A percentile compares a stretch with the other conserved stretches of the same genome.
These are phyloP conservation scores for Monocercomonoides exilis DNA, from an alignment of 78 protist genomes.

Conservation along the genomic window DNA sequence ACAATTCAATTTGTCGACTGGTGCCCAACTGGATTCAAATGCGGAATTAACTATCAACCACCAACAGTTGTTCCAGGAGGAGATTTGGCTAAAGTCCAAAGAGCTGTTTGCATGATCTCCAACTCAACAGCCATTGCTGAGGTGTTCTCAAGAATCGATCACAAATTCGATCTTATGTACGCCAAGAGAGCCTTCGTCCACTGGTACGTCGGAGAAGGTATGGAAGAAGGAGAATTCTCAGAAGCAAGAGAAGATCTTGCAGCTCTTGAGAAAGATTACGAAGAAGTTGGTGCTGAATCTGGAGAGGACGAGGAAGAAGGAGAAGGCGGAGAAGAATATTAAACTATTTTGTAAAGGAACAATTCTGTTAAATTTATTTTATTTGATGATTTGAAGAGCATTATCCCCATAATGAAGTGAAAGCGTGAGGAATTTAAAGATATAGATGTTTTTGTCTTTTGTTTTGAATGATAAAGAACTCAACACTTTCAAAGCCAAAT, in stretches of 20 bases:
- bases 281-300: conserved; percentile 81
- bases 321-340: conserved; percentile 46
- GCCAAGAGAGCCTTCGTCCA: conserved; percentile 97
- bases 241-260: conserved; percentile 93
- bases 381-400: too few species aligned
- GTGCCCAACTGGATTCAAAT: conserved; percentile 95
- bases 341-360: too few species aligned
- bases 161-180: conserved; percentile 91
- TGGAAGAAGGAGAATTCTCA: conserved; percentile 98
- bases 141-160: conserved; percentile 82
- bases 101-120: conserved; percentile 87
- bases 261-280: conserved; percentile 80
- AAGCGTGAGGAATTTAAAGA: too few species aligned
- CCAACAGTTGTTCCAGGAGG: conserved; percentile 95
- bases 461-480: too few species aligned
- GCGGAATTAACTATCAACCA: conserved; percentile 91
- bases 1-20: conserved; percentile 94
- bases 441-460: too few species aligned
- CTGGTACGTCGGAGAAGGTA: conserved; percentile 98
- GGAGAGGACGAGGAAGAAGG: conserved; percentile 58
- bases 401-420: too few species aligned
- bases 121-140: conserved; percentile 96
- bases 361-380: too few species aligned
- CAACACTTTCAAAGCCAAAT: too few species aligned
- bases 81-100: conserved; percentile 90